Percentiles rank a stretch among this genome's conserved stretches.
These are phyloP conservation scores for Priceomyces castillae DNA, from an alignment of 805 yeast species.

Conservation along the genomic window DNA sequence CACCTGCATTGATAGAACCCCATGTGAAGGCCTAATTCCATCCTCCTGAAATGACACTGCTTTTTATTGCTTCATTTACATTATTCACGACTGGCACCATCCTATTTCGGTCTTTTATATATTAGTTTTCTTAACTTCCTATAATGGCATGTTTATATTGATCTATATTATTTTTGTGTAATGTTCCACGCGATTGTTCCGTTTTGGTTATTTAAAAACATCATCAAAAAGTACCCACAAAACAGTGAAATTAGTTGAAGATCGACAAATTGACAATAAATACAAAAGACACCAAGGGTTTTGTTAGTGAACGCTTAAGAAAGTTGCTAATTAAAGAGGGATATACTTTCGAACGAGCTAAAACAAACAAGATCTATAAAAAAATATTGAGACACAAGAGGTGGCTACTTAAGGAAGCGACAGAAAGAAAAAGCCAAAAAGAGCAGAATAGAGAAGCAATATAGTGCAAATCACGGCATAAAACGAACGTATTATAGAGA, in stretches of 20 bases:
- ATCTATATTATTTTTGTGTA: constrained; percentile 5
- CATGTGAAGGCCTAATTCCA: not conserved
- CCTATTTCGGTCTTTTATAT: not conserved
- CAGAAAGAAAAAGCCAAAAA: not conserved
- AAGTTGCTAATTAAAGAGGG: constrained; percentile 1
- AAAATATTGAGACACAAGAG: not conserved
- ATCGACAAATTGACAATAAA: constrained; percentile 1
- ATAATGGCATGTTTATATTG: constrained; percentile 5
- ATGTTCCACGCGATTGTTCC: constrained; percentile 10
- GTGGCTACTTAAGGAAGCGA: not conserved
- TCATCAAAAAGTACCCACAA: constrained; percentile 7
- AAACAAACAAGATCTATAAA: not conserved
- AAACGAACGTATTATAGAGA: not conserved
- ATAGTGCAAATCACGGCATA: not conserved
- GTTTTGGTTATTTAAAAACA: constrained; percentile 9
- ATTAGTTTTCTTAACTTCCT: constrained; percentile 2
- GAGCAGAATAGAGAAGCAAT: not conserved
- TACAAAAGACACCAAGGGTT: constrained; percentile 2
- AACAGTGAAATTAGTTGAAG: constrained; percentile 3
- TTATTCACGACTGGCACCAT: not conserved
- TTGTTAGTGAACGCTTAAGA: not conserved
- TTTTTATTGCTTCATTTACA: not conserved
- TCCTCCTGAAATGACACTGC: not conserved
- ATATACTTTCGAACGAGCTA: not conserved
- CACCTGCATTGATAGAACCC: not conserved